These are phyloP conservation scores for Anethum foeniculum DNA, from an alignment of 140 eudicot genomes.

Conservation along the genomic window DNA sequence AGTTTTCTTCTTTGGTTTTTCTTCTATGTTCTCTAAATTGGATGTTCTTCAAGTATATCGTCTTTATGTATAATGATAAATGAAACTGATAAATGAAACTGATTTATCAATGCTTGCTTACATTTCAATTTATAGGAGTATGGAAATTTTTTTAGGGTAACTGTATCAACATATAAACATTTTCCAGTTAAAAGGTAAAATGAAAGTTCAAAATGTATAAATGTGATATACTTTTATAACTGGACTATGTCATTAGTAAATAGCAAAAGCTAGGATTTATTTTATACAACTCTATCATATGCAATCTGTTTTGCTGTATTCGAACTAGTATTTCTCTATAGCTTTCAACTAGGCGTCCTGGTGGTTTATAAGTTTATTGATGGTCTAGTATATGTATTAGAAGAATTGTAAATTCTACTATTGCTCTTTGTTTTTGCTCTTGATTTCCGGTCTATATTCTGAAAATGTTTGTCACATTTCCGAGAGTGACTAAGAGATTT, in stretches of 20 bases:
- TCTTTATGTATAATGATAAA: neutral
- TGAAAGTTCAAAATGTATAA: neutral
- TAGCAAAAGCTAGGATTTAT: neutral
- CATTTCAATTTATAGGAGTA: neutral
- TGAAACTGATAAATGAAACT: neutral
- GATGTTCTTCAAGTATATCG: neutral
- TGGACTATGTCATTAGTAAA: neutral
- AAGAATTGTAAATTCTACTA: slow-evolving; percentile 33
- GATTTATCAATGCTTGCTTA: neutral
- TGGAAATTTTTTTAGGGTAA: neutral
- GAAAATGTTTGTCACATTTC: slow-evolving; percentile 33
- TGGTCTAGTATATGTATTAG: neutral
- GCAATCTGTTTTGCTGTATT: neutral
- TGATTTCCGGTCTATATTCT: slow-evolving; percentile 19
- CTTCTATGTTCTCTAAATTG: neutral
- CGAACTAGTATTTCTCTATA: neutral
- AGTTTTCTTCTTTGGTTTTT: neutral
- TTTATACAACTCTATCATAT: neutral
- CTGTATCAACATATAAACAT: neutral
- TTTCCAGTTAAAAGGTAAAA: neutral
- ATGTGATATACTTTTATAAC: neutral
- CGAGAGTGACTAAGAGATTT: slow-evolving; percentile 26
- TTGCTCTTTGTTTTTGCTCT: slow-evolving; percentile 22
- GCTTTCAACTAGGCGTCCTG: neutral
- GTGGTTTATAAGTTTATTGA: neutral